These are phyloP conservation scores for Pichia eremophila DNA, from an alignment of 805 yeast genomes.

Conservation along the genomic window DNA sequence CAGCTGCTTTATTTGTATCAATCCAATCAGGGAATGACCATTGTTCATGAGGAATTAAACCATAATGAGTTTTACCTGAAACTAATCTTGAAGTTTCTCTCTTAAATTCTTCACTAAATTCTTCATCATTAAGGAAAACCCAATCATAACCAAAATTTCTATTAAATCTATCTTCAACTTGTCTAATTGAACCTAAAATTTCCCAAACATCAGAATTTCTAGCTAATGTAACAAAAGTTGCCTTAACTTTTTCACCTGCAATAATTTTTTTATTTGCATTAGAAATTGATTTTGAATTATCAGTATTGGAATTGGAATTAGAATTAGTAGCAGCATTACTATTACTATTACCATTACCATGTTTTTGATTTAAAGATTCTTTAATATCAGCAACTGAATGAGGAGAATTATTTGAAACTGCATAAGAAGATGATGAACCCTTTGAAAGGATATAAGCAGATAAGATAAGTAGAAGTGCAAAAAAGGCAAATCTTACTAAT, in stretches of 20 bases:
- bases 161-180: slow-evolving; percentile 87
- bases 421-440: slow-evolving; percentile 32
- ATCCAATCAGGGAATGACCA: slow-evolving; percentile 87
- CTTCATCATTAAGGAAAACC: slow-evolving; percentile 89
- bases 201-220: slow-evolving; percentile 64
- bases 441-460: slow-evolving; percentile 40
- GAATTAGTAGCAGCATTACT: background rate
- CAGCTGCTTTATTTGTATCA: slow-evolving; percentile 58
- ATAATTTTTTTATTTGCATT: slow-evolving; percentile 7
- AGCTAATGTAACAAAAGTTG: slow-evolving; percentile 75
- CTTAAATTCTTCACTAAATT: slow-evolving; percentile 75
- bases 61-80: slow-evolving; percentile 73
- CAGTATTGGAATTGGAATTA: background rate
- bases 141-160: slow-evolving; percentile 76
- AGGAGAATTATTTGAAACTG: slow-evolving; percentile 2
- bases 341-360: background rate
- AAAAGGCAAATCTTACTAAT: slow-evolving; percentile 37
- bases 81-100: slow-evolving; percentile 54
- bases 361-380: background rate
- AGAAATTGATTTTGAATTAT: background rate
- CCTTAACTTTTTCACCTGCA: slow-evolving; percentile 41
- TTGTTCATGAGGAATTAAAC: slow-evolving; percentile 70
- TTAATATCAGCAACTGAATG: slow-evolving; percentile 1
- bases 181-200: slow-evolving; percentile 55
- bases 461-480: slow-evolving; percentile 35